These are phyloP conservation scores for Sporobolomyces roseus DNA, from an alignment of 768 basidiomycete genomes.

Conservation along the genomic window DNA sequence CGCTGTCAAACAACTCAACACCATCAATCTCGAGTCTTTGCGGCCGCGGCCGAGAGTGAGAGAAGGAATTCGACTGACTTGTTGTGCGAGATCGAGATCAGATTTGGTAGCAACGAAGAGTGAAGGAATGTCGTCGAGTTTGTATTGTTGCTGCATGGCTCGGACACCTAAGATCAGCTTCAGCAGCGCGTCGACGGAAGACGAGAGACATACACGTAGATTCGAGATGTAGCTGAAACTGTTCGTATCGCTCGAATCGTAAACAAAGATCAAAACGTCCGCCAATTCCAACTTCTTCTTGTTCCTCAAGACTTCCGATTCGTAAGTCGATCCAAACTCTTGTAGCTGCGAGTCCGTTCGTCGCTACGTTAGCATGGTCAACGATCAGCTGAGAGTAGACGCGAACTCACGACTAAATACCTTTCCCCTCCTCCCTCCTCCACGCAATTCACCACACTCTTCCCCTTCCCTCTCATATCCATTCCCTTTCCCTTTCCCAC, in stretches of 20 bases:
- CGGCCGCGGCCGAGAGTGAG: background rate
- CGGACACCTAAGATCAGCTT: background rate
- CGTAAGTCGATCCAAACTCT: constrained; percentile 95
- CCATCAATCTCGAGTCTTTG: too few species aligned
- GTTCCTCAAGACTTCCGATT: constrained; percentile 81
- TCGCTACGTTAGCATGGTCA: background rate
- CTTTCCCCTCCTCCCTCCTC: constrained; percentile 93
- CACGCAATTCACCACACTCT: constrained; percentile 89
- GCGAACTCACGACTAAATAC: constrained; percentile 83
- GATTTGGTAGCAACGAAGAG: constrained; percentile 99
- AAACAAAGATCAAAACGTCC: constrained; percentile 91
- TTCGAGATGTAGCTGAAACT: constrained; percentile 98
- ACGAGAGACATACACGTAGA: constrained; percentile 62
- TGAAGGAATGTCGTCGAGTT: constrained; percentile 86
- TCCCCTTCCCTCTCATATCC: constrained; percentile 45
- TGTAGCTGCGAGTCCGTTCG: constrained; percentile 62
- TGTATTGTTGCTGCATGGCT: constrained; percentile 87
- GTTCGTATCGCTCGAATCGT: constrained; percentile 97
- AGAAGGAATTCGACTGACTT: constrained; percentile 54
- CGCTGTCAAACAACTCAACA: too few species aligned
- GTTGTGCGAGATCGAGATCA: constrained; percentile 91
- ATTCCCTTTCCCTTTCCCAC: background rate
- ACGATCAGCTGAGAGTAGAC: background rate
- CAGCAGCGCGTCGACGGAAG: background rate
- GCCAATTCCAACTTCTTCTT: constrained; percentile 85